phyloP scores from a whole-genome alignment of 176 grass and related monocot genomes.

The Otatea glauca region DNA sequence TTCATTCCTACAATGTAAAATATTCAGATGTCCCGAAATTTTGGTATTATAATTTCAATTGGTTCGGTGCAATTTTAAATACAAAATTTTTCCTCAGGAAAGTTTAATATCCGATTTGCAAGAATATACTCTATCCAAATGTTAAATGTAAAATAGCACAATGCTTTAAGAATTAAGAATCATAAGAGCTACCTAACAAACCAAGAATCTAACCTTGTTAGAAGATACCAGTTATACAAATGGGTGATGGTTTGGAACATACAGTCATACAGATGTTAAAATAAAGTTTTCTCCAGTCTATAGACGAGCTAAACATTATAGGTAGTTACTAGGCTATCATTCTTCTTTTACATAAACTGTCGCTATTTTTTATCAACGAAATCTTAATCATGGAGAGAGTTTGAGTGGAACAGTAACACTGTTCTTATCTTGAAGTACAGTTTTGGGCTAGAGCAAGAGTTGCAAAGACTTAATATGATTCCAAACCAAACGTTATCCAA shows the following conservation, averaged over 20 bases:
- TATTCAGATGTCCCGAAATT: background rate
- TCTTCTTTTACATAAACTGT: background rate
- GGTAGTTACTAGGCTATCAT: background rate
- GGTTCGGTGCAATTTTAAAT: background rate
- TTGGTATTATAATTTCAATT: background rate
- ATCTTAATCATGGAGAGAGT: background rate
- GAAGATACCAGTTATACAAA: background rate
- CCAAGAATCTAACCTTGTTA: background rate
- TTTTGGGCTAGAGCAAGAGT: constrained; percentile 5
- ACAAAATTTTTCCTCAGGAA: background rate
- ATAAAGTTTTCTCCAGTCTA: background rate
- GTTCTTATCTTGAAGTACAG: background rate
- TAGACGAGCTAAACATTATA: background rate
- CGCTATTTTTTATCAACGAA: background rate
- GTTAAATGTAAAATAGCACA: background rate
- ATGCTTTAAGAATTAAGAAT: background rate
- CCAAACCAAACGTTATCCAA: background rate
- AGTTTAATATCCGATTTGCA: background rate
- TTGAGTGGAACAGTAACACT: background rate
- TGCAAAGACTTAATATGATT: background rate
- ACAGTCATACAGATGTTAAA: background rate
- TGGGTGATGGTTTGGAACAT: background rate
- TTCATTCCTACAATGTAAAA: background rate
- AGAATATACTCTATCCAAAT: background rate
- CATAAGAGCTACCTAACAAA: background rate